A percentile compares a stretch with the other conserved stretches of the same genome.
phyloP scores from a whole-genome alignment of 371 early-diverging fungal genomes.

The Blastocladiella emersonii region DNA sequence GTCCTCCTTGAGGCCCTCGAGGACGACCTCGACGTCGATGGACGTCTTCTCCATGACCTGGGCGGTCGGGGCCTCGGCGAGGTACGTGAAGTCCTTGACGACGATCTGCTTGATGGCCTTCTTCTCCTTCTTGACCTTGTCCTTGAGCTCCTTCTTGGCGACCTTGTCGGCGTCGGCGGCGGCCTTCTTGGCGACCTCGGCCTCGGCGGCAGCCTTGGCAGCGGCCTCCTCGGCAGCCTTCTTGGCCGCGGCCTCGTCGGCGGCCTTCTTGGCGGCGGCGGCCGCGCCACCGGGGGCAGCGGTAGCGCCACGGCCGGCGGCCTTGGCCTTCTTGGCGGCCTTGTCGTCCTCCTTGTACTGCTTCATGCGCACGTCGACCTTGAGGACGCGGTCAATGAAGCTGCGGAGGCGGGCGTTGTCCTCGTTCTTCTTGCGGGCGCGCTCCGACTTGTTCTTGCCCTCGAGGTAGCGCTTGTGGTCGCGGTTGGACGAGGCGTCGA shows the following conservation, averaged over 20 bases:
- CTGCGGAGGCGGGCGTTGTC: slow-evolving; percentile 78
- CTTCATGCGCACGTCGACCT: slow-evolving; percentile 79
- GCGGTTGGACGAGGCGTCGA: slow-evolving; percentile 53
- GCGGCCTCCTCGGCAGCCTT: slow-evolving; percentile 37
- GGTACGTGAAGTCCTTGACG: slow-evolving; percentile 58
- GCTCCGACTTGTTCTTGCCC: slow-evolving; percentile 84
- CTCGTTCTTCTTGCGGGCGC: slow-evolving; percentile 83
- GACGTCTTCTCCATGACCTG: not conserved
- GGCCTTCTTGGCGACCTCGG: slow-evolving; percentile 44
- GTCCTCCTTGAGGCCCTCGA: not conserved
- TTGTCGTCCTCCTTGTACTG: slow-evolving; percentile 81
- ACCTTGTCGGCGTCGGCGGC: slow-evolving; percentile 49
- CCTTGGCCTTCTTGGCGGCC: slow-evolving; percentile 30
- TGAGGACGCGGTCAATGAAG: slow-evolving; percentile 69
- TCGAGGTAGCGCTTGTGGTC: slow-evolving; percentile 92
- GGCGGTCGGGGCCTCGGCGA: slow-evolving; percentile 10
- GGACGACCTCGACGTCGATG: not conserved
- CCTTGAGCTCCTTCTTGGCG: slow-evolving; percentile 59
- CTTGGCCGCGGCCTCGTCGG: slow-evolving; percentile 13
- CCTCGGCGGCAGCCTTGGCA: slow-evolving; percentile 44
- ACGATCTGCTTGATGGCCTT: slow-evolving; percentile 67
- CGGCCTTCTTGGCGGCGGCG: not conserved
- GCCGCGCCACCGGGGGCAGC: not conserved
- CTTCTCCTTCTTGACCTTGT: slow-evolving; percentile 85
- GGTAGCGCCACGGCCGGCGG: not conserved